phyloP scores from a whole-genome alignment of 495 filamentous ascomycete genomes.

The Neurospora sp. region DNA sequence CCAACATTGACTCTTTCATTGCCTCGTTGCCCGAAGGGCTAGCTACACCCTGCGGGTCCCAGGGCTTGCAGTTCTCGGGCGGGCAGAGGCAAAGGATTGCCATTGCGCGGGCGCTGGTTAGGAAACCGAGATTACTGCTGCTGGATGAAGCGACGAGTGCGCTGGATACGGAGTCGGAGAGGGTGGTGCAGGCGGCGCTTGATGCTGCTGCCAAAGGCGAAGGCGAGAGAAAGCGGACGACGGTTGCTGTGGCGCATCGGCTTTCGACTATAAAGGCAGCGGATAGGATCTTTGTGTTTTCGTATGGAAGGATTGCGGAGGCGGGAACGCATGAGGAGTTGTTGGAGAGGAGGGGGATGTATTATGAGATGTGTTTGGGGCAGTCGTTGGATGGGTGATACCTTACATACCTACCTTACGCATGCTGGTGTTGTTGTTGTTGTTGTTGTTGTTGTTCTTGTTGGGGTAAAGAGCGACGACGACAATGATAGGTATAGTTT shows the following conservation, averaged over 20 bases:
- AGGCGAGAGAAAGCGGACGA: constrained; percentile 37
- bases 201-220: constrained; percentile 41
- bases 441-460: neutral
- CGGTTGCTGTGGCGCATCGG: constrained; percentile 61
- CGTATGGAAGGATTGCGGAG: constrained; percentile 37
- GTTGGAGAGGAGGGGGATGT: constrained; percentile 31
- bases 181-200: constrained; percentile 57
- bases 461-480: neutral
- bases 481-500: neutral
- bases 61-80: constrained; percentile 56
- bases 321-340: constrained; percentile 39
- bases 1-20: constrained; percentile 53
- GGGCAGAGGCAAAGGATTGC: constrained; percentile 69
- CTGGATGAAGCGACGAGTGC: constrained; percentile 71
- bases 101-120: constrained; percentile 64
- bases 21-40: constrained; percentile 47
- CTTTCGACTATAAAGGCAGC: constrained; percentile 43
- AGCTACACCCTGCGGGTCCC: constrained; percentile 46
- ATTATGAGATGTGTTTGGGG: constrained; percentile 27
- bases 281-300: constrained; percentile 44
- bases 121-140: constrained; percentile 57
- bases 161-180: constrained; percentile 66
- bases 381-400: constrained; percentile 16
- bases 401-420: too few relatives aligned
- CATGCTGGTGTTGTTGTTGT: too few relatives aligned